Conservation (phyloP, 2,329 filamentous ascomycete species). For the Colletotrichum horii region DNA sequence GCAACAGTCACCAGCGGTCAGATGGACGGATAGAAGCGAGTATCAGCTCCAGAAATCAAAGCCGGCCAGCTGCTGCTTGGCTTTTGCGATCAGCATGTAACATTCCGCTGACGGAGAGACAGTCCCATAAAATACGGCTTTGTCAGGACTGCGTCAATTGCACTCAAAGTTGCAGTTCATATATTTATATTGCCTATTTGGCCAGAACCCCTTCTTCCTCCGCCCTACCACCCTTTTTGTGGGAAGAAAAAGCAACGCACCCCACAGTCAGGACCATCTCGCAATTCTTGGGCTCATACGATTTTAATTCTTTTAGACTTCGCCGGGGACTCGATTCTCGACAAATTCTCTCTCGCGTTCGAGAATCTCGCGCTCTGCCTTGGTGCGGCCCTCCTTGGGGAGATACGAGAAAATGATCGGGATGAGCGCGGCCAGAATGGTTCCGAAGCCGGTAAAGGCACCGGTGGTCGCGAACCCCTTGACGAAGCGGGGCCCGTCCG, state of each 20-base stretch:
- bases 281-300: not conserved
- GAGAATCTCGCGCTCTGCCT: conserved; percentile 12
- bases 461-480: conserved; percentile 16
- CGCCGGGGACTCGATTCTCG: not conserved
- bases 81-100: not conserved
- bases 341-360: not conserved
- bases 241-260: not conserved
- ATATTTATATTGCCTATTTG: not conserved
- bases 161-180: not conserved
- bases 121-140: not conserved
- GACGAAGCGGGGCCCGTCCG: conserved; percentile 15
- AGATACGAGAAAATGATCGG: conserved; percentile 23
- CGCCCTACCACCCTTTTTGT: not conserved
- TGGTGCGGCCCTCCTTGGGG: conserved; percentile 20
- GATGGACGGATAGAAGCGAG: not conserved
- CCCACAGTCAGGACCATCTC: not conserved
- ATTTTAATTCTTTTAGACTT: not conserved
- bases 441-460: conserved; percentile 13
- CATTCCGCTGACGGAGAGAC: not conserved
- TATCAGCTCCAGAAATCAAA: not conserved
- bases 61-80: not conserved
- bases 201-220: not conserved
- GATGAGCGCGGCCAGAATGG: conserved; percentile 13
- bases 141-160: not conserved
- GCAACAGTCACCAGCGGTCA: not conserved